Conservation (phyloP, 2,329 filamentous ascomycete species). For the Clarireedia homoeocarpa region DNA sequence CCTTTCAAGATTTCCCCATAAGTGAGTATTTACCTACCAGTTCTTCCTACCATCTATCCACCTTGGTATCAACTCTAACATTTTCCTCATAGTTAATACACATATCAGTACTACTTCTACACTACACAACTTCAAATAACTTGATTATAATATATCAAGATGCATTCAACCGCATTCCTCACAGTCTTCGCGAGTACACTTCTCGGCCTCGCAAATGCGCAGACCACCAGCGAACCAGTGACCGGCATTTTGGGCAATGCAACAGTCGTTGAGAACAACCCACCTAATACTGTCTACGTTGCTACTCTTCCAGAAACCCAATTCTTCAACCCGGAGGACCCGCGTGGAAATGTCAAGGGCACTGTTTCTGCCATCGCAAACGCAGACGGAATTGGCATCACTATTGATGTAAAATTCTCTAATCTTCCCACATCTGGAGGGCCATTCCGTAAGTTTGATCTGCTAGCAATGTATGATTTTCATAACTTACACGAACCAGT, state of each 20-base stretch:
- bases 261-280: conserved; percentile 46
- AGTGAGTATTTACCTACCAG: background rate
- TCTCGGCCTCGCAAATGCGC: conserved; percentile 13
- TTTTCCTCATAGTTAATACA: background rate
- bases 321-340: conserved; percentile 39
- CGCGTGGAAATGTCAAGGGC: conserved; percentile 48
- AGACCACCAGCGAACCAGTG: conserved; percentile 17
- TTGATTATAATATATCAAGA: conserved; percentile 3
- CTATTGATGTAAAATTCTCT: conserved; percentile 46
- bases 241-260: conserved; percentile 39
- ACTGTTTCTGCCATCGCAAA: conserved; percentile 39
- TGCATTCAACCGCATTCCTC: conserved; percentile 3
- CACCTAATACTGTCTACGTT: conserved; percentile 43
- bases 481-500: conserved; percentile 34
- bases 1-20: background rate
- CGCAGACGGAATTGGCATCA: conserved; percentile 45
- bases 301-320: conserved; percentile 42
- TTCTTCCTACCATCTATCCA: background rate
- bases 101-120: background rate
- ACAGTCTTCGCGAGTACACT: background rate
- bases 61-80: background rate
- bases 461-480: too few species aligned
- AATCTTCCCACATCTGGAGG: conserved; percentile 50
- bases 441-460: conserved; percentile 48
- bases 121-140: too few species aligned